Percentiles rank a stretch among this genome's conserved stretches.
These are phyloP conservation scores for Dillenia turbinata DNA, from an alignment of 164 flowering plant genomes.

Conservation along the genomic window DNA sequence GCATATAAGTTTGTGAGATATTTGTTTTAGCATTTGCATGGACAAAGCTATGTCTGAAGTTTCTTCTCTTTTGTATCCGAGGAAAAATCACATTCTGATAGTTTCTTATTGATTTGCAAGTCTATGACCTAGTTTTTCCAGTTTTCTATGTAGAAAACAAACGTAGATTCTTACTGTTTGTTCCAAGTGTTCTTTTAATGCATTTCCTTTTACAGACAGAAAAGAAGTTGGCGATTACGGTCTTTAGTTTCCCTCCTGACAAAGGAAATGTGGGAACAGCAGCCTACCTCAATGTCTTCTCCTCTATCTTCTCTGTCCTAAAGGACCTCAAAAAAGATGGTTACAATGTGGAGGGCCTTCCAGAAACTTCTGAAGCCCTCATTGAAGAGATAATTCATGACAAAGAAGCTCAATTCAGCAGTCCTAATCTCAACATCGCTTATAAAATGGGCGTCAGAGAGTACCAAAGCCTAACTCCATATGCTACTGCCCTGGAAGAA, in stretches of 20 bases:
- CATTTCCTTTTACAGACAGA: slow-evolving; percentile 48
- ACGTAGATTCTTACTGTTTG: not conserved
- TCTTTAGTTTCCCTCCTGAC: slow-evolving; percentile 99
- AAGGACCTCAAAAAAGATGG: slow-evolving; percentile 84
- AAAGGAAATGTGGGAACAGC: slow-evolving; percentile 99
- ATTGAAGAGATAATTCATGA: slow-evolving; percentile 92
- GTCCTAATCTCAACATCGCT: slow-evolving; percentile 92
- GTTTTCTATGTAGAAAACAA: not conserved
- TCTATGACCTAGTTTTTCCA: not conserved
- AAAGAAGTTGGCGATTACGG: slow-evolving; percentile 94
- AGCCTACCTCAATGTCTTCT: slow-evolving; percentile 95
- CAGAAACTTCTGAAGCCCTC: slow-evolving; percentile 74
- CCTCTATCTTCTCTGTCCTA: slow-evolving; percentile 84
- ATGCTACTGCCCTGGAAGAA: slow-evolving; percentile 82
- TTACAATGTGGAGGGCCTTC: slow-evolving; percentile 85
- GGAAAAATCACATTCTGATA: too few relatives aligned
- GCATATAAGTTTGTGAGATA: too few relatives aligned
- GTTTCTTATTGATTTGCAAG: too few relatives aligned
- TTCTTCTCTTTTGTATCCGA: too few relatives aligned
- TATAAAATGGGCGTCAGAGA: slow-evolving; percentile 95
- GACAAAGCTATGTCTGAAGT: too few relatives aligned
- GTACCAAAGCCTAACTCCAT: slow-evolving; percentile 83
- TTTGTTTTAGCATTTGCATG: too few relatives aligned
- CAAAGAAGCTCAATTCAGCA: slow-evolving; percentile 97
- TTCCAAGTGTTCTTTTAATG: not conserved